phyloP scores from a whole-genome alignment of 75 land plant species.

The Chamaecyparis obtusa region DNA sequence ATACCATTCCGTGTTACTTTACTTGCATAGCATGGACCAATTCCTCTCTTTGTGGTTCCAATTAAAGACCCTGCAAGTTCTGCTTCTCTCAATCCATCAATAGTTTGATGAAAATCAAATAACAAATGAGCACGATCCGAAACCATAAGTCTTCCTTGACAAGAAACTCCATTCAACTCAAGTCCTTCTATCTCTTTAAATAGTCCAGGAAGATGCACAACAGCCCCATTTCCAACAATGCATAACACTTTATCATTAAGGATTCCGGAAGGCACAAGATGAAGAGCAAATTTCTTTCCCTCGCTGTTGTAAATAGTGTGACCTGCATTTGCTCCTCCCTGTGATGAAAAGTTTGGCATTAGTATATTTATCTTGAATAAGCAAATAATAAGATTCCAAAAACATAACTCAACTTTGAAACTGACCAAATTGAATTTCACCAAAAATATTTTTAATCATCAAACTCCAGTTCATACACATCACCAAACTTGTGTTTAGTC shows the following conservation, averaged over 20 bases:
- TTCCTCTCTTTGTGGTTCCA: slow-evolving; percentile 94
- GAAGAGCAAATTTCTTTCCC: slow-evolving; percentile 95
- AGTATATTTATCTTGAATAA: neutral
- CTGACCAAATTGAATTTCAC: neutral
- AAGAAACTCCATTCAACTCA: slow-evolving; percentile 62
- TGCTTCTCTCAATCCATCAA: slow-evolving; percentile 90
- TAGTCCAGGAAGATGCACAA: slow-evolving; percentile 77
- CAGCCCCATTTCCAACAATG: slow-evolving; percentile 94
- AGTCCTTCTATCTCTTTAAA: slow-evolving; percentile 80
- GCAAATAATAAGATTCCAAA: neutral
- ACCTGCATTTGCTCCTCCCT: slow-evolving; percentile 99
- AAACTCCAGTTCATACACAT: neutral
- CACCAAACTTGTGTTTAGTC: neutral
- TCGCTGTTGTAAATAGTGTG: slow-evolving; percentile 93
- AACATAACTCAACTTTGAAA: neutral
- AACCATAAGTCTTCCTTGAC: slow-evolving; percentile 67
- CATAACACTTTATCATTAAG: slow-evolving; percentile 78
- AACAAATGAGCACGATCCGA: slow-evolving; percentile 94
- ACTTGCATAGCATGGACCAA: slow-evolving; percentile 92
- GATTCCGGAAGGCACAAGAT: slow-evolving; percentile 96
- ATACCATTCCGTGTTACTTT: slow-evolving; percentile 89
- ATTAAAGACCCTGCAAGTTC: slow-evolving; percentile 89
- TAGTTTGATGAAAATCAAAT: slow-evolving; percentile 86
- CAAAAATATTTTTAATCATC: neutral
- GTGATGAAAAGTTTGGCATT: neutral